Evolutionary conservation across 306 rosid species (phyloP).

Genomic region (Ceratonia siliqua): DNA sequence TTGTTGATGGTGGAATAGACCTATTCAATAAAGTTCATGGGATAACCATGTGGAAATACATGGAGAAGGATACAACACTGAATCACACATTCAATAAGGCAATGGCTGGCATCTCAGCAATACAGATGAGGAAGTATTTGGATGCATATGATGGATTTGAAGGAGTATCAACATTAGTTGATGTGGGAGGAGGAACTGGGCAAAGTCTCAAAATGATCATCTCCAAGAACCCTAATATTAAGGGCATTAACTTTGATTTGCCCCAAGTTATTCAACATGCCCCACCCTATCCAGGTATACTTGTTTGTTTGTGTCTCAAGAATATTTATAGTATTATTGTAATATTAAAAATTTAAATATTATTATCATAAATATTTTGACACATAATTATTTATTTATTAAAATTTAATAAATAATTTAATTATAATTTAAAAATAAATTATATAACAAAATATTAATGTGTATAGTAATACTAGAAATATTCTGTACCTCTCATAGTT

Average conservation of each 20-base stretch:
- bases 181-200: conserved; percentile 33
- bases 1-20: conserved; percentile 22
- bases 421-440: too few species aligned
- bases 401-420: too few species aligned
- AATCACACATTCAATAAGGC: conserved; percentile 20
- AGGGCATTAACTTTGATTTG: conserved; percentile 32
- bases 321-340: too few species aligned
- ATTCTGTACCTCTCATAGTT: too few species aligned
- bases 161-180: conserved; percentile 26
- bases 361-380: too few species aligned
- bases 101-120: conserved; percentile 2
- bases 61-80: conserved; percentile 1
- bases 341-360: too few species aligned
- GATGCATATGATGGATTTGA: conserved; percentile 10
- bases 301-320: too few species aligned
- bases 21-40: conserved; percentile 11
- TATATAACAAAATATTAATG: too few species aligned
- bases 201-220: conserved; percentile 29
- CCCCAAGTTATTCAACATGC: conserved; percentile 32
- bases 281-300: conserved; percentile 9
- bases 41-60: neutral
- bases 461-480: too few species aligned
- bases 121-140: conserved; percentile 21
- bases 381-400: too few species aligned
- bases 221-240: conserved; percentile 17